These are phyloP conservation scores for Pisolithus marmoratus DNA, from an alignment of 768 basidiomycete species.

Conservation along the genomic window DNA sequence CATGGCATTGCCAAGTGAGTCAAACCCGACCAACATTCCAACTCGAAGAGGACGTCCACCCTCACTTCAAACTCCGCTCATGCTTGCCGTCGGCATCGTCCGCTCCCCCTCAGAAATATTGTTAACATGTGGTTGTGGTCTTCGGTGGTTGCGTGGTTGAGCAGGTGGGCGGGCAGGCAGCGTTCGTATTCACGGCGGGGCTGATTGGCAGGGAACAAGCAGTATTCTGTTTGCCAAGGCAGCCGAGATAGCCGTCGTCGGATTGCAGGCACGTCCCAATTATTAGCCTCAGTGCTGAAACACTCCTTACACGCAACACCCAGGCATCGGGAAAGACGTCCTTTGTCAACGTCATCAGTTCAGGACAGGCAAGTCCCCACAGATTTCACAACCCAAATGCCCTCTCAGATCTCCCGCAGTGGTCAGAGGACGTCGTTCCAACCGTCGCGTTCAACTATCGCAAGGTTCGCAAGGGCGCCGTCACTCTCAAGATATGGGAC, in stretches of 20 bases:
- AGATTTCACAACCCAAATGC: background rate
- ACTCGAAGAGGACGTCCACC: too few species aligned
- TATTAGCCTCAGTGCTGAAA: too few species aligned
- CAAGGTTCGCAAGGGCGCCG: slow-evolving; percentile 83
- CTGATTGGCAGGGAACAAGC: background rate
- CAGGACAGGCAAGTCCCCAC: slow-evolving; percentile 59
- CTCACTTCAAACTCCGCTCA: too few species aligned
- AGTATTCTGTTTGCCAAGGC: slow-evolving; percentile 85
- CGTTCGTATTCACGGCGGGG: background rate
- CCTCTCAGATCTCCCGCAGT: slow-evolving; percentile 38
- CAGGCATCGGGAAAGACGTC: slow-evolving; percentile 95
- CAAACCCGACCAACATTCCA: too few species aligned
- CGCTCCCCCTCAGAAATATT: too few species aligned
- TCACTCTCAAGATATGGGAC: slow-evolving; percentile 93
- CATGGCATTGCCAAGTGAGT: too few species aligned
- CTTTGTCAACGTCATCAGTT: slow-evolving; percentile 86
- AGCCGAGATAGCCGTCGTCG: slow-evolving; percentile 88
- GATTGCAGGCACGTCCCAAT: slow-evolving; percentile 52
- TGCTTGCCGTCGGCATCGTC: too few species aligned
- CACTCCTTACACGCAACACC: background rate
- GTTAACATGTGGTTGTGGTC: slow-evolving; percentile 10
- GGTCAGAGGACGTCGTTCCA: slow-evolving; percentile 95
- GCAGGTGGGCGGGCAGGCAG: slow-evolving; percentile 38
- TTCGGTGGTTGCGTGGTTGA: slow-evolving; percentile 54
- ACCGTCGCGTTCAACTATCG: slow-evolving; percentile 92